Evolutionary conservation across 768 basidiomycete species (phyloP).

Genomic region (Mycena capillaripes): DNA sequence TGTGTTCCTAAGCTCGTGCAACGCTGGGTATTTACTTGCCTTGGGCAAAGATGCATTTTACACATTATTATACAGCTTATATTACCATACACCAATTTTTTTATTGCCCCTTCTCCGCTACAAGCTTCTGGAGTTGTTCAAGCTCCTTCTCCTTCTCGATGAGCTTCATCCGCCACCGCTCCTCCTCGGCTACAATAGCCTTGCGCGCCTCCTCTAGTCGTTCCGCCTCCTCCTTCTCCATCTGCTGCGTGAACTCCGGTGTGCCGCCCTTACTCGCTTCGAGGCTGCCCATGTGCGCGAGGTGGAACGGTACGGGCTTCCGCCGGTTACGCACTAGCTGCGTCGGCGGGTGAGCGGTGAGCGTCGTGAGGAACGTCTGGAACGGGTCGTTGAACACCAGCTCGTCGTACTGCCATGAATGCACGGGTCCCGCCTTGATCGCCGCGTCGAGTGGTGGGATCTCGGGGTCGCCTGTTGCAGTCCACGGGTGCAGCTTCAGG

Average conservation of each 20-base stretch:
- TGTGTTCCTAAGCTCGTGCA: no score
- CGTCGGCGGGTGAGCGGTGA: conserved; percentile 88
- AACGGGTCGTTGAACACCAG: conserved; percentile 96
- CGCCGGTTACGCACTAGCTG: conserved; percentile 76
- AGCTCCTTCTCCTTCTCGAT: conserved; percentile 89
- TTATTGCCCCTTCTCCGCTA: conserved; percentile 43
- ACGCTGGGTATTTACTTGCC: no score
- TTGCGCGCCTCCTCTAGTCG: conserved; percentile 84
- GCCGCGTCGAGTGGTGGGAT: conserved; percentile 78
- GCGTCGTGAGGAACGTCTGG: conserved; percentile 84
- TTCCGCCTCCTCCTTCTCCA: conserved; percentile 91
- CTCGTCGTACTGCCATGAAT: conserved; percentile 99
- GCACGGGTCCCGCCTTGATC: conserved; percentile 81
- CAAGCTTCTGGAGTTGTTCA: conserved; percentile 73
- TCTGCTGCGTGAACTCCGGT: conserved; percentile 87
- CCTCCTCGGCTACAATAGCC: conserved; percentile 80
- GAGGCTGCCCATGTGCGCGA: conserved; percentile 72
- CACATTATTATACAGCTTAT: no score
- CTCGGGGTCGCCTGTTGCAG: conserved; percentile 71
- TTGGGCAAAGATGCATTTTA: no score
- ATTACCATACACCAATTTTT: neutral
- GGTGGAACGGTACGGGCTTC: conserved; percentile 80
- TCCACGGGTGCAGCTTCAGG: conserved; percentile 96
- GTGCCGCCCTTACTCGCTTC: conserved; percentile 77
- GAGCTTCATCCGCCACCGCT: conserved; percentile 75